Evolutionary conservation across 495 filamentous ascomycete species (phyloP), one percentile per base, ranked within the genome.

Genomic region (Thozetella sp.): DNA sequence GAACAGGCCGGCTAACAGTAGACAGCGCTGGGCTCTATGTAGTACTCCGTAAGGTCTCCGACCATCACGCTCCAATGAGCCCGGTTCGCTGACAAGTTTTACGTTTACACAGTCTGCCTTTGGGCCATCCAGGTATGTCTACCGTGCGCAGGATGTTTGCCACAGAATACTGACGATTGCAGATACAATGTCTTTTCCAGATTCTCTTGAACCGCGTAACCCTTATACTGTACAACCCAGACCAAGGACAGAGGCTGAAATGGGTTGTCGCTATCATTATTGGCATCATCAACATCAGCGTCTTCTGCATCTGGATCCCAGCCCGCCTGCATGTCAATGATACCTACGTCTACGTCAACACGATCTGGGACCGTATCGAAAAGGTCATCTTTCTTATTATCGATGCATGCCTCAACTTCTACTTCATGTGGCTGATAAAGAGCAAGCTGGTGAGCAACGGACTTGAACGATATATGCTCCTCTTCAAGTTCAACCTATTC

Each of bases 281-380:
- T 53, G 75, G 67, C 22, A 4, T 68, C 34, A 72, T 83, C 59
- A 80, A 82, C 59, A 67, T 83, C 58, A 73, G 72, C 54, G 81
- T 83, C 54, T 80, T 75, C 54, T 71, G 63, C 64, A 78, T 84
- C 64, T 83, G 80, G 80, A 69, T 82, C 34, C 81, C 81, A 0
- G 75, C 78, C 1, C 73, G 76, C 6, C 62, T 75, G 11, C 73
- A 73, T 58, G 66, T 76, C 43, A 73, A 58, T 43, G 17, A 61
- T 22, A 58, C 22, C 4, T 75, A 51, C 34, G 61, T 74, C 17
- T 23, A 51, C 11, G 64, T 72, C 61, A 85, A 85, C 63, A 58
- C 61, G 0, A 62, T 80, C 54, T 86, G 83, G 82, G 83, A 84
- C 56, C 70, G 78, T 10, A 55, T 68, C 3, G 77, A 80, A 24